Evolutionary conservation across 768 basidiomycete species (phyloP).

Genomic region (Tricholoma sp.): DNA sequence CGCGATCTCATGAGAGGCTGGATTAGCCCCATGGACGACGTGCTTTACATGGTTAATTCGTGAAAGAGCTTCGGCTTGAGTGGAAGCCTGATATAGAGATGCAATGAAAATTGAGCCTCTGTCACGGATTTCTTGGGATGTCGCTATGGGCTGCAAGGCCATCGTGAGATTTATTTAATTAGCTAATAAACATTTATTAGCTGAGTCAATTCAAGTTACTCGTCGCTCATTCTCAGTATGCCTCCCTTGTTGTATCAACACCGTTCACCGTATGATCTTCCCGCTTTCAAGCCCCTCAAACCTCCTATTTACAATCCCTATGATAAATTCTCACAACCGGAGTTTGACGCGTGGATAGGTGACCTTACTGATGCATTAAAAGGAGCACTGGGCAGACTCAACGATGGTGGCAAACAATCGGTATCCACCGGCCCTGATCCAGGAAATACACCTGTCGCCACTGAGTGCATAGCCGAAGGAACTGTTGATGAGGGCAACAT

Average conservation of each 20-base stretch:
- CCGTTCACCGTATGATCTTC: slow-evolving; percentile 7
- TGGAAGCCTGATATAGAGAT: slow-evolving; percentile 50
- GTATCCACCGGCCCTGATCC: slow-evolving; percentile 9
- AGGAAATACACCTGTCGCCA: slow-evolving; percentile 6
- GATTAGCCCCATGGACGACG: slow-evolving; percentile 51
- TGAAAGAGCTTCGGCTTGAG: slow-evolving; percentile 44
- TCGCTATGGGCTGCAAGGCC: slow-evolving; percentile 40
- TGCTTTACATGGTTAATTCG: slow-evolving; percentile 49
- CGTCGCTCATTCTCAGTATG: background rate
- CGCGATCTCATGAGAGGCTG: slow-evolving; percentile 66
- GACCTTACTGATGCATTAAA: slow-evolving; percentile 54
- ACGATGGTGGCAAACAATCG: slow-evolving; percentile 17
- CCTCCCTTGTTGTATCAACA: background rate
- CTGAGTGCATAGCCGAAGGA: slow-evolving; percentile 14
- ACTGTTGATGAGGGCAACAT: slow-evolving; percentile 15
- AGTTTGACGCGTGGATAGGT: slow-evolving; percentile 70
- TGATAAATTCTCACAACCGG: slow-evolving; percentile 61
- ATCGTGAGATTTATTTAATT: background rate
- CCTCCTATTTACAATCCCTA: slow-evolving; percentile 67
- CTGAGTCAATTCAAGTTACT: background rate
- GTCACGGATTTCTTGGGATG: slow-evolving; percentile 74
- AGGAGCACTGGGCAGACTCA: slow-evolving; percentile 52
- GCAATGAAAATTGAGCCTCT: slow-evolving; percentile 70
- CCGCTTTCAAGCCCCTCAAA: slow-evolving; percentile 19
- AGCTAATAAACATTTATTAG: too few species aligned